A percentile compares a stretch with the other conserved stretches of the same genome.
Evolutionary conservation across 176 grass and related monocot species (phyloP).

Genomic region (Oryza meyeriana): DNA sequence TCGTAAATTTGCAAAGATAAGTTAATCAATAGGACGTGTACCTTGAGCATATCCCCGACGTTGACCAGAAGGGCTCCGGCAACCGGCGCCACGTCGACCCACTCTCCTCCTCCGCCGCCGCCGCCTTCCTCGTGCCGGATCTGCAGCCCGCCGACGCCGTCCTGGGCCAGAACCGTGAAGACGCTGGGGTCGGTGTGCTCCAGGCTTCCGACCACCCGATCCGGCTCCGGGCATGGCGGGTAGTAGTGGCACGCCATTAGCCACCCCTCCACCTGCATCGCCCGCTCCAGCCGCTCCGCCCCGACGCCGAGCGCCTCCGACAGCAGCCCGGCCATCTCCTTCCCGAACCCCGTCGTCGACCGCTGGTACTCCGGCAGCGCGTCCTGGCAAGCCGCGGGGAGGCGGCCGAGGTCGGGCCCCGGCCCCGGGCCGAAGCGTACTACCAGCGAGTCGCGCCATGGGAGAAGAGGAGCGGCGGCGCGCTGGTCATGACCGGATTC

Average conservation of each 20-base stretch:
- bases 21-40: too few species aligned
- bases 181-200: conserved; percentile 52
- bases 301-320: conserved; percentile 43
- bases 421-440: conserved; percentile 20
- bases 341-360: not conserved
- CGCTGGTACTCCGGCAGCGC: conserved; percentile 35
- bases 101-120: not conserved
- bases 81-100: conserved; percentile 36
- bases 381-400: conserved; percentile 25
- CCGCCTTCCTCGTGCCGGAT: not conserved
- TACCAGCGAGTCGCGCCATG: conserved; percentile 44
- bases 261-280: conserved; percentile 27
- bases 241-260: conserved; percentile 59
- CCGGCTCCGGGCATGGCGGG: conserved; percentile 52
- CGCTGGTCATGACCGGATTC: too few species aligned
- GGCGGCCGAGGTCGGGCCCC: conserved; percentile 13
- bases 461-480: not conserved
- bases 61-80: conserved; percentile 39
- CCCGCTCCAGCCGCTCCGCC: conserved; percentile 26
- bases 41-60: too few species aligned
- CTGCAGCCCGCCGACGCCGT: conserved; percentile 41
- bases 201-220: conserved; percentile 1
- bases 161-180: conserved; percentile 43
- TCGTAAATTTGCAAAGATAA: not conserved
- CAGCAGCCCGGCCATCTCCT: conserved; percentile 31